Evolutionary conservation across 306 rosid species (phyloP).

Genomic region (Aeschynomene evenia): DNA sequence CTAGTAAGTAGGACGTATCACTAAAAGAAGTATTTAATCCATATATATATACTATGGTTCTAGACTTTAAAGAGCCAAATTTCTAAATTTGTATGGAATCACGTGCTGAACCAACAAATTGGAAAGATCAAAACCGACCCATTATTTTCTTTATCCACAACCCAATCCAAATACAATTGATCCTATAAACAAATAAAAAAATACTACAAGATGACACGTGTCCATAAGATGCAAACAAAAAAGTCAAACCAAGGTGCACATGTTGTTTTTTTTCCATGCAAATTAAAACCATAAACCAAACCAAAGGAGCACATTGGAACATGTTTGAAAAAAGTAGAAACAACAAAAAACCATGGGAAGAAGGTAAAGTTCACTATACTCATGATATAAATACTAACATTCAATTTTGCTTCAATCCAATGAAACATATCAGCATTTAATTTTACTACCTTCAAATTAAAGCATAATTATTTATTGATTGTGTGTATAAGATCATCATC

Average conservation of each 20-base stretch:
- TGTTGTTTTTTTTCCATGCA: neutral
- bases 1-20: too few relatives aligned
- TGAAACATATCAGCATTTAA: neutral
- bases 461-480: neutral
- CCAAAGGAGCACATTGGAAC: conserved; percentile 37
- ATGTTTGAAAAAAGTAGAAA: neutral
- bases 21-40: too few relatives aligned
- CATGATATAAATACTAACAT: neutral
- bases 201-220: neutral
- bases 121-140: too few relatives aligned
- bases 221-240: neutral
- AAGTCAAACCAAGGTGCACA: conserved; percentile 23
- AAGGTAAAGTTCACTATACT: conserved; percentile 9
- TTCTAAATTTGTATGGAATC: too few relatives aligned
- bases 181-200: neutral
- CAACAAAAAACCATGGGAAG: conserved; percentile 34
- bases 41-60: too few relatives aligned
- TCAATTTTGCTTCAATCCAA: conserved; percentile 7
- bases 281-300: conserved; percentile 28
- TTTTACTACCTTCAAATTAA: conserved; percentile 1
- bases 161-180: neutral
- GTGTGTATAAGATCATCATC: neutral
- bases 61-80: too few relatives aligned
- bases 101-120: too few relatives aligned
- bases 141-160: too few relatives aligned